Evolutionary conservation across 2,329 filamentous ascomycete genomes (phyloP).

Genomic region (Cadophora malorum): DNA sequence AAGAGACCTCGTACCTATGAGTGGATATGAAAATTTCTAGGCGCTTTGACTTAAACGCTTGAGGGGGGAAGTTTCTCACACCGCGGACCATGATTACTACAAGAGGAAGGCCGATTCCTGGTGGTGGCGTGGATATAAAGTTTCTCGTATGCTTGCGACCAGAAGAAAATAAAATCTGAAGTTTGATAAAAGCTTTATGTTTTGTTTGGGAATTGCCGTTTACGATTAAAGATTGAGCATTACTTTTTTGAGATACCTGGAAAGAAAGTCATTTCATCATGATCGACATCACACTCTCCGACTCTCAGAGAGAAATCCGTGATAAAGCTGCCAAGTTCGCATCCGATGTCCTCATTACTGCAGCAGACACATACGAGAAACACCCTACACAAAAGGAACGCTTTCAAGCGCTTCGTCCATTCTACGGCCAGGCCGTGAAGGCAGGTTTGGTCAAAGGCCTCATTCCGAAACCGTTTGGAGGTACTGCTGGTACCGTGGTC

Average conservation of each 20-base stretch:
- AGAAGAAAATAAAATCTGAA: no score
- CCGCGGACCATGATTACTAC: no score
- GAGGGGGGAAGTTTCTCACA: no score
- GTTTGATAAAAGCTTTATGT: not conserved
- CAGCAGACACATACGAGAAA: slow-evolving; percentile 41
- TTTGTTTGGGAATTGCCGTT: not conserved
- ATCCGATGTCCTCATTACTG: slow-evolving; percentile 36
- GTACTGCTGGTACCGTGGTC: slow-evolving; percentile 51
- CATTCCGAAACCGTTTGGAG: slow-evolving; percentile 54
- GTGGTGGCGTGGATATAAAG: no score
- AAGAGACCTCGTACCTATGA: not conserved
- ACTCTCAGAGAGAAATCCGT: slow-evolving; percentile 40
- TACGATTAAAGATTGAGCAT: not conserved
- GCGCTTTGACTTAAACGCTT: no score
- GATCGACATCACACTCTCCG: slow-evolving; percentile 46
- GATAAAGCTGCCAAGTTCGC: slow-evolving; percentile 42
- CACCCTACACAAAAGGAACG: slow-evolving; percentile 44
- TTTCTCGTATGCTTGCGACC: no score
- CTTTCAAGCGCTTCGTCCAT: slow-evolving; percentile 55
- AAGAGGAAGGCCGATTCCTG: no score
- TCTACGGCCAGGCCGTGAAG: slow-evolving; percentile 53
- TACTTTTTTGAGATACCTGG: not conserved
- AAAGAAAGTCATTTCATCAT: slow-evolving; percentile 26
- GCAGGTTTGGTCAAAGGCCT: slow-evolving; percentile 56
- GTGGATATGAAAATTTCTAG: not conserved